Evolutionary conservation across 2,329 filamentous ascomycete species (phyloP), one percentile per base, ranked within the genome.

Genomic region (Fusarium sp.): DNA sequence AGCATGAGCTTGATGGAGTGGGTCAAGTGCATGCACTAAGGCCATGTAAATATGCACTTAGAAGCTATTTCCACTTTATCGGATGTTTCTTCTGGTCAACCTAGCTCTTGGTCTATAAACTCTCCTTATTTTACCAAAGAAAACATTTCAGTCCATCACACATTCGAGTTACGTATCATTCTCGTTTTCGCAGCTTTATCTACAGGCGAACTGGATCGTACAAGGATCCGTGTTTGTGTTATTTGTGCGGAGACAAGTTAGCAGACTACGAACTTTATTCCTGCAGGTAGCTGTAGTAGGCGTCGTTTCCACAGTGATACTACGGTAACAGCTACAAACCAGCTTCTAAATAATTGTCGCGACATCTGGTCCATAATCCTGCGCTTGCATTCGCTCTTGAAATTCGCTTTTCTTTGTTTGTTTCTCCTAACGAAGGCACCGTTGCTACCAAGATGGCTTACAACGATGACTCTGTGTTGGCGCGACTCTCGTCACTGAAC

Each of bases 401-500:
- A 60, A 48, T 38, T 22, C 61, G 31, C 45, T 39, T n/a, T 51
- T 51, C 36, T 44, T 66, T 39, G 18, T 45, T 63, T 22, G 38
- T 54, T 62, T 51, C 38, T 49, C 26, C 52, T 10, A 31, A 54
- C 33, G 22, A 24, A 52, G 24, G 44, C 28, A 62, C 26, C 51
- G 52, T 47, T 52, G 33, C 38, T 62, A 64, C 47, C 24, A 72
- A 67, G 69, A 98, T 99, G 96, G 92, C 96, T 51, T 98, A 98
- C 85, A 96, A 93, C 75, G 95, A 98, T 84, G 96, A 99, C 85
- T 94, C 95, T 52, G 95, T 99, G 63, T 91, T 95, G 82, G 94
- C 96, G 61, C 98, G 98, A 86, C 92, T 99, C 61, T 97, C 95
- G 38, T 94, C 95, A 47, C 90, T 99, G 72, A 98, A 98, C 83